Base-by-base conservation (phyloP, 805 yeast genomes). In the Nakazawaea wyomingensis region DNA sequence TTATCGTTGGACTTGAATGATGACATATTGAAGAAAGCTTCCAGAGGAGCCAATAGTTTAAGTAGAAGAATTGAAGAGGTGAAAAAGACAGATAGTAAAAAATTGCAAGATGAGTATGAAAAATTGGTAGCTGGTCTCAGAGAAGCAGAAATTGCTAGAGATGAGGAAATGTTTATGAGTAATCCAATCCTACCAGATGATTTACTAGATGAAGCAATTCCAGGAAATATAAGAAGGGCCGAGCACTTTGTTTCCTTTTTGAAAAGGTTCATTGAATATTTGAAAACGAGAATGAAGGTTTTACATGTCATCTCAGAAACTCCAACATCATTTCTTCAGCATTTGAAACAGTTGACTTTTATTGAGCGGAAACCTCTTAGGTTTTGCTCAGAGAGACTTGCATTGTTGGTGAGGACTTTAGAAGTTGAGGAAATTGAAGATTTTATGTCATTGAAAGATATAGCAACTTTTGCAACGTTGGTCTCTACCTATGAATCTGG, bases 261-360 rank as follows among this genome's bases (percentile, higher is more conserved):
- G 60, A 87, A 90, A 55, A 70, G 99, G 50, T 85, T 93, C 52
- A 86, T 93, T 24, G 99, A 93, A 57, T 93, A 93, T 63, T 68
- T 93, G 54, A 93, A 91, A 56, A 91, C 97, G 3, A 78, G 99
- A 64, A 93, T 93, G 98, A 95, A 93, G 66, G 96, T 93, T 3
- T 65, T 95, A 39, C 96, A 91, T 66, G 99, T 93, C 29, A 89
- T 93, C 34, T 87, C 96, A n/a, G 99, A 93, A 60, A 93, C 99
- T 0, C 99, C 99, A 0, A 76, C 80, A 4, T 88, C 96, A 27
- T 93, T 93, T 55, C 63, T 93, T 46, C 95, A 87, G 57, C 99
- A 93, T 69, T 66, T 95, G 57, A 90, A 91, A 58, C 96, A 91
- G 46, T 65, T 93, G 38, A 93, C 99, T 1, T 93, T 80, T 56